Evolutionary conservation across 2,329 filamentous ascomycete genomes (phyloP), one percentile per base, ranked within the genome.

Genomic region (Claviceps africana): DNA sequence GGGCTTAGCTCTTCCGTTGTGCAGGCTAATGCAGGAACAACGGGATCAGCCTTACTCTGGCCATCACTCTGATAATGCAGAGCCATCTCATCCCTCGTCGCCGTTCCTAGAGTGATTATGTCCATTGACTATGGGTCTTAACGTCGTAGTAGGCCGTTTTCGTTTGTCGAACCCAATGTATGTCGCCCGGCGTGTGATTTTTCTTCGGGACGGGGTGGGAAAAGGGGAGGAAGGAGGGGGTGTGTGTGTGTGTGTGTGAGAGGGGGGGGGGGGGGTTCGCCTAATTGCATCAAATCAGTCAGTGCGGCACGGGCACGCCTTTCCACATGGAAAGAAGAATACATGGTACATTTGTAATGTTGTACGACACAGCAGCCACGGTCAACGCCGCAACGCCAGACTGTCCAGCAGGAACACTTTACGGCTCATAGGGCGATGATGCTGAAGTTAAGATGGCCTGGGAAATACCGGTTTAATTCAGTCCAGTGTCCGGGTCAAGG

Each of bases 1-100:
- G 44, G 52, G 45, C 37, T 35, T 48, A 47, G 45, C 35, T 40
- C 48, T 25, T 46, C 45, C 30, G 31, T 11, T 39, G 51, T 58
- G 60, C 57, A 51, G 57, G 53, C 61, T 62, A 63, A 63, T 62
- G 61, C 60, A 63, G 61, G 61, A 60, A 62, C 61, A 46, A 51
- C 56, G 56, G 57, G 53, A 57, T 56, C 54, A 57, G 53, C 57
- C 54, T 59, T 60, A 54, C 52, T 28, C 28, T 33, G 44, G 35
- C n/a, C 28, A 17, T 46, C 22, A 7, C 22, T 44, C 21, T 28
- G 13, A 30, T 10, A 30, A 19, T 25, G n/a, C 25, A 19, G 22
- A 28, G 25, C 17, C 17, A 30, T 58, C 58, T 54, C 57, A 54
- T 58, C 22, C 35, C 31, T 17, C 31, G 13, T 17, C 31, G 13